Percentiles rank a stretch among this genome's conserved stretches.
Evolutionary conservation across 257 asterid species (phyloP).

Genomic region (Osmanthus fragrans): DNA sequence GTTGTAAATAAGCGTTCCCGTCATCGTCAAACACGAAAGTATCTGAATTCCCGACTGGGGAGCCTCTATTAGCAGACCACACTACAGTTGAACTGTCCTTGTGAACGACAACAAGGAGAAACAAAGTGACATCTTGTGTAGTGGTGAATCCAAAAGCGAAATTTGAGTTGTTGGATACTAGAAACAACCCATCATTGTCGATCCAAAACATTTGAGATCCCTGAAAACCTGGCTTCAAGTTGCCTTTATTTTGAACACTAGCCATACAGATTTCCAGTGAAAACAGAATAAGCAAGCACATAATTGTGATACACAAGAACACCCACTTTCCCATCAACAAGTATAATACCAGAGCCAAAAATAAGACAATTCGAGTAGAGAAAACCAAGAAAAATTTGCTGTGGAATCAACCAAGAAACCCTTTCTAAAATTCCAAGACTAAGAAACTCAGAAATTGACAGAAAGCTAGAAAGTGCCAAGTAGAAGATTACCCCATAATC

Average conservation of each 20-base stretch:
- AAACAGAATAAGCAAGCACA: constrained; percentile 32
- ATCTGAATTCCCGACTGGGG: constrained; percentile 61
- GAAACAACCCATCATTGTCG: constrained; percentile 73
- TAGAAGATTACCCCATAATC: background rate
- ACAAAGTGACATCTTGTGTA: constrained; percentile 60
- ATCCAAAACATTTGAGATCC: constrained; percentile 76
- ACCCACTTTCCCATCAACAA: constrained; percentile 54
- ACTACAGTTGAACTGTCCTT: constrained; percentile 60
- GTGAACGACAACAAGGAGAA: constrained; percentile 71
- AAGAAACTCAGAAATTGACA: background rate
- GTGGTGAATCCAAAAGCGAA: constrained; percentile 74
- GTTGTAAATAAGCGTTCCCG: constrained; percentile 66
- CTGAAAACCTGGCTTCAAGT: constrained; percentile 59
- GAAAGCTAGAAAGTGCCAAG: background rate
- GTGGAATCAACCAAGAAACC: background rate
- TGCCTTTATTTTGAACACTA: constrained; percentile 66
- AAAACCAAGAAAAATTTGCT: background rate
- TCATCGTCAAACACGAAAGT: constrained; percentile 49
- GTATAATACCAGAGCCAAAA: constrained; percentile 7
- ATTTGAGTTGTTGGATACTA: constrained; percentile 67
- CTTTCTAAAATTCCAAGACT: background rate
- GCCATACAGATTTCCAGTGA: constrained; percentile 42
- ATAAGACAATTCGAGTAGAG: background rate
- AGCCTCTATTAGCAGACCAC: constrained; percentile 84
- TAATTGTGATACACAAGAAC: constrained; percentile 20